Conservation (phyloP, 306 rosid species). For the Adenanthera pavonina region DNA sequence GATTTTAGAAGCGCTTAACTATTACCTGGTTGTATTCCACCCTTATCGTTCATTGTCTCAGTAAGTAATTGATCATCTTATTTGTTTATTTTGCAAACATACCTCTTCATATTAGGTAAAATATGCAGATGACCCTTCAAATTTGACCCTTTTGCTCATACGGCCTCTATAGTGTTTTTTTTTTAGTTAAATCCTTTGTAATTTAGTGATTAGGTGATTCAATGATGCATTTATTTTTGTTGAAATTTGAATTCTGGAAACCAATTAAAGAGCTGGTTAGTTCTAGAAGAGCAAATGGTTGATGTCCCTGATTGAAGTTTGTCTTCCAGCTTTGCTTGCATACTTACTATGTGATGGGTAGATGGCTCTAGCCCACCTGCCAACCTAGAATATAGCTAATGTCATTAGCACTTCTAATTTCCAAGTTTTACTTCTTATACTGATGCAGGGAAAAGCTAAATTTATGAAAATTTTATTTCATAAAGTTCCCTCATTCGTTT, state of each 20-base stretch:
- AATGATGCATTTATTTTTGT: not conserved
- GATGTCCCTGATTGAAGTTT: constrained; percentile 3
- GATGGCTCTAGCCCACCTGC: not conserved
- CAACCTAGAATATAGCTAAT: not conserved
- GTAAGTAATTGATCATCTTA: constrained; percentile 60
- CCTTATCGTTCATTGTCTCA: constrained; percentile 89
- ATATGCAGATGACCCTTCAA: not conserved
- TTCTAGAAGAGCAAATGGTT: not conserved
- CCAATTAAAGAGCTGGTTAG: not conserved
- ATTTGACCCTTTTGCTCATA: constrained; percentile 15
- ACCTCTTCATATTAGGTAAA: not conserved
- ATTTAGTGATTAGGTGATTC: constrained; percentile 1
- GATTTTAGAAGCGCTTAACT: constrained; percentile 91
- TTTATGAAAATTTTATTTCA: too few relatives aligned
- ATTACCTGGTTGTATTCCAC: constrained; percentile 91
- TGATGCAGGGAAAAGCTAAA: too few relatives aligned
- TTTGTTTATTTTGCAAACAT: constrained; percentile 24
- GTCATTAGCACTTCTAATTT: not conserved
- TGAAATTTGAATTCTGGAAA: constrained; percentile 10
- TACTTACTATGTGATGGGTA: not conserved
- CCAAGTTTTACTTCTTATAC: not conserved
- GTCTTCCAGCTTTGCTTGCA: not conserved
- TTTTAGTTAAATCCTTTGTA: constrained; percentile 18
- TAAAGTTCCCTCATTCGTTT: too few relatives aligned
- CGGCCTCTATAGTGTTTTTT: not conserved